Percentiles rank a stretch among this genome's conserved stretches.
These are phyloP conservation scores for Heliamphora pulchella DNA, from an alignment of 179 eudicot species.

Conservation along the genomic window DNA sequence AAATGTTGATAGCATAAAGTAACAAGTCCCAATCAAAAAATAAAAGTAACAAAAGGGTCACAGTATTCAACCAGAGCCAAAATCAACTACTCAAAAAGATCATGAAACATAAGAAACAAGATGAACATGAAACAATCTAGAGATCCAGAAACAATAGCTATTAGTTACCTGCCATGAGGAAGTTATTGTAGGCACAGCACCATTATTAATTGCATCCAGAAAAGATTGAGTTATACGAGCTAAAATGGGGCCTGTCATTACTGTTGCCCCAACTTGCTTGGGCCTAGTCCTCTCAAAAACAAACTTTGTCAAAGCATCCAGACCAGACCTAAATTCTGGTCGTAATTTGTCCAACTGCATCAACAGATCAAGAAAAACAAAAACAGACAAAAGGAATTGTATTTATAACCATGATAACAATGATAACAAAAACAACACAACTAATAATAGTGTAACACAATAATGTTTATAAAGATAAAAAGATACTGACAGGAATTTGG, in stretches of 20 bases:
- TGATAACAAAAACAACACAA: not conserved
- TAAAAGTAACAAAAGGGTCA: not conserved
- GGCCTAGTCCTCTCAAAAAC: conserved; percentile 98
- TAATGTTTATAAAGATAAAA: not conserved
- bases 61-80: not conserved
- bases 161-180: conserved; percentile 96
- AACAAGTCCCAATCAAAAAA: too few species aligned
- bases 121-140: not conserved
- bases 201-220: conserved; percentile 90
- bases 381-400: not conserved
- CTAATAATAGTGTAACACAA: not conserved
- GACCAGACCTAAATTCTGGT: conserved; percentile 86
- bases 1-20: not conserved
- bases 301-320: conserved; percentile 85
- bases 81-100: not conserved
- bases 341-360: conserved; percentile 76
- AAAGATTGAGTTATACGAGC: conserved; percentile 91
- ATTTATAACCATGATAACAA: not conserved
- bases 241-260: conserved; percentile 92
- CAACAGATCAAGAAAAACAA: not conserved
- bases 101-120: conserved; percentile 1
- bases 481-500: conserved; percentile 68
- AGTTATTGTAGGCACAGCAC: conserved; percentile 94
- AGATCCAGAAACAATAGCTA: conserved; percentile 22
- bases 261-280: conserved; percentile 87